These are phyloP conservation scores for Skeletonema grethae DNA, from an alignment of 108 stramenopile genomes.

Conservation along the genomic window DNA sequence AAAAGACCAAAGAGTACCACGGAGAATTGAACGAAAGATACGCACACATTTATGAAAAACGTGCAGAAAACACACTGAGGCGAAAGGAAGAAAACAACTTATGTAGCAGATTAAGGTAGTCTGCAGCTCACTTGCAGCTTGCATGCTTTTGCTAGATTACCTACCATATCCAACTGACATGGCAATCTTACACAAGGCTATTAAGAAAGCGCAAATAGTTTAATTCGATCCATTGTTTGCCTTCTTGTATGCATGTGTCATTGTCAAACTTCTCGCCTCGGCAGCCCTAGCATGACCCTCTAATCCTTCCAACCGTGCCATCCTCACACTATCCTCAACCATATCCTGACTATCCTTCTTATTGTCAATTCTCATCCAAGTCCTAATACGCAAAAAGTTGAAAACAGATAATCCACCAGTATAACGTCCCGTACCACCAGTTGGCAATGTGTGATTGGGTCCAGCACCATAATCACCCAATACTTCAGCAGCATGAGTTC, in stretches of 20 bases:
- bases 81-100: not conserved
- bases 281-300: slow-evolving; percentile 98
- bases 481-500: slow-evolving; percentile 94
- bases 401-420: slow-evolving; percentile 97
- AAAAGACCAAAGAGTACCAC: not conserved
- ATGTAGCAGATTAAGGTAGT: not conserved
- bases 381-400: slow-evolving; percentile 96
- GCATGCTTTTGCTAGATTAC: not conserved
- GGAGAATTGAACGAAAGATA: not conserved
- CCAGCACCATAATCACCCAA: slow-evolving; percentile 99
- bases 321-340: slow-evolving; percentile 90
- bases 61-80: not conserved
- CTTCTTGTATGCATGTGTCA: slow-evolving; percentile 31
- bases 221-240: not conserved
- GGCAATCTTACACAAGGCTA: not conserved
- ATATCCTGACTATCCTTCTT: slow-evolving; percentile 65
- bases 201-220: not conserved
- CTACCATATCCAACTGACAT: not conserved
- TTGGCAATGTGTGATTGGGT: slow-evolving; percentile 99
- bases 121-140: not conserved
- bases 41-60: not conserved
- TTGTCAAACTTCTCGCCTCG: slow-evolving; percentile 72
- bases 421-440: slow-evolving; percentile 96
- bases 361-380: slow-evolving; percentile 93
- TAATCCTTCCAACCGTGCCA: slow-evolving; percentile 97